Evolutionary conservation across 2,329 filamentous ascomycete genomes (phyloP).

Genomic region (Penicillium crustosum): DNA sequence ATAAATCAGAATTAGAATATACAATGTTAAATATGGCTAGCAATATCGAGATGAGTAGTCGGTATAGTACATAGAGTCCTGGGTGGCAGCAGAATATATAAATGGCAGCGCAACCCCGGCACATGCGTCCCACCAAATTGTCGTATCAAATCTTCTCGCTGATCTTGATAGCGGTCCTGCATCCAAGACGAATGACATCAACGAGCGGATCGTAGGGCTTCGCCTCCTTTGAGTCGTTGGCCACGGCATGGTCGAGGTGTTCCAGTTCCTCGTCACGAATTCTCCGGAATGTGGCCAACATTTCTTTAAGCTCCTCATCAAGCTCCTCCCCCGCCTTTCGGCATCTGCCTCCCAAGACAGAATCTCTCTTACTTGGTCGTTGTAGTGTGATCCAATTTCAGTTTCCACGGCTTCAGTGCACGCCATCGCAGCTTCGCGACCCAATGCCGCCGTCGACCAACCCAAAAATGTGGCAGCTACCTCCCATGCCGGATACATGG

Average conservation of each 20-base stretch:
- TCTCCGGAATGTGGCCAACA: conserved; percentile 72
- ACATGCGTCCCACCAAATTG: too few relatives aligned
- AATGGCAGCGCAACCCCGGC: background rate
- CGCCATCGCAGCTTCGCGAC: conserved; percentile 93
- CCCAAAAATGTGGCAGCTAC: conserved; percentile 76
- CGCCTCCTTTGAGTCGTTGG: conserved; percentile 88
- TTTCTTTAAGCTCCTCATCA: conserved; percentile 70
- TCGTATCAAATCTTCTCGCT: conserved; percentile 51
- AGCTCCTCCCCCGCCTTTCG: conserved; percentile 73
- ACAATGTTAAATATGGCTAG: background rate
- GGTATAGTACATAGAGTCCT: conserved; percentile 5
- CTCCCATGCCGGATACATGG: conserved; percentile 88
- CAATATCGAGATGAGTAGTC: background rate
- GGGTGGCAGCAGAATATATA: background rate
- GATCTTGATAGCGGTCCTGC: conserved; percentile 88
- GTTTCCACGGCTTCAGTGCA: conserved; percentile 98
- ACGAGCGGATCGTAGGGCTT: conserved; percentile 87
- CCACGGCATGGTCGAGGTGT: conserved; percentile 91
- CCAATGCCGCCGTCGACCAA: conserved; percentile 85
- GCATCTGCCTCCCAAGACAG: conserved; percentile 78
- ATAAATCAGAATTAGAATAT: conserved; percentile 9
- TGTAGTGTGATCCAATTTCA: conserved; percentile 95
- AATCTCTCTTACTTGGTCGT: conserved; percentile 79
- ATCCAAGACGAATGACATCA: conserved; percentile 83
- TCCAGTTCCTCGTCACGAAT: conserved; percentile 96